These are phyloP conservation scores for Phytophthora idaei DNA, from an alignment of 352 stramenopile genomes.

Conservation along the genomic window DNA sequence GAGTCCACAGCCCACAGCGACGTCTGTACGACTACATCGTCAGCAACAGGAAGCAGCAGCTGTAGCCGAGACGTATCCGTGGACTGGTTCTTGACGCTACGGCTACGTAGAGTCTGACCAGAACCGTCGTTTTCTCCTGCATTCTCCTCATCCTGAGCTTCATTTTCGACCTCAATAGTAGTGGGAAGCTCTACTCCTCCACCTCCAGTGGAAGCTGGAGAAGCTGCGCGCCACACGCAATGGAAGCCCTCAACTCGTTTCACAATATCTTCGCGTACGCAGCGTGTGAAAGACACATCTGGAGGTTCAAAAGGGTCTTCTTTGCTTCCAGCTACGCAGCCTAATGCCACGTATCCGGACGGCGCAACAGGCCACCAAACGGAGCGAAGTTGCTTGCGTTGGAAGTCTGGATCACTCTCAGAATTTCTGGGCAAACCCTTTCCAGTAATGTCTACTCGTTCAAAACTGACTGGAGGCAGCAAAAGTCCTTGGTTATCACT, in stretches of 20 bases:
- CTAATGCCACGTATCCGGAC: conserved; percentile 74
- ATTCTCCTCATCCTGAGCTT: neutral
- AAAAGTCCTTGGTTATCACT: conserved; percentile 51
- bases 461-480: conserved; percentile 70
- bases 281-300: conserved; percentile 53
- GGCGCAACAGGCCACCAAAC: conserved; percentile 87
- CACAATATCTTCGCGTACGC: conserved; percentile 81
- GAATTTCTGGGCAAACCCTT: conserved; percentile 84
- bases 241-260: conserved; percentile 61
- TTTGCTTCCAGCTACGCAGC: conserved; percentile 81
- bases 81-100: conserved; percentile 46
- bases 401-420: conserved; percentile 71
- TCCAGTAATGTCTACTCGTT: conserved; percentile 82
- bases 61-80: conserved; percentile 31
- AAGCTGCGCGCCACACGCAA: conserved; percentile 63
- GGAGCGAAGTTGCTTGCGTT: conserved; percentile 83
- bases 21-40: conserved; percentile 67
- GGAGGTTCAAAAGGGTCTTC: conserved; percentile 81
- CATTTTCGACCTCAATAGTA: conserved; percentile 42
- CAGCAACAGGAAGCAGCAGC: conserved; percentile 30
- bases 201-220: conserved; percentile 35
- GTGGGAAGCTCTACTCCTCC: conserved; percentile 38
- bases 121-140: conserved; percentile 18
- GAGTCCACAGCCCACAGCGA: conserved; percentile 73
- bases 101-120: neutral